Evolutionary conservation across 768 basidiomycete species (phyloP).

Genomic region (Pleurotus tuber-regium): DNA sequence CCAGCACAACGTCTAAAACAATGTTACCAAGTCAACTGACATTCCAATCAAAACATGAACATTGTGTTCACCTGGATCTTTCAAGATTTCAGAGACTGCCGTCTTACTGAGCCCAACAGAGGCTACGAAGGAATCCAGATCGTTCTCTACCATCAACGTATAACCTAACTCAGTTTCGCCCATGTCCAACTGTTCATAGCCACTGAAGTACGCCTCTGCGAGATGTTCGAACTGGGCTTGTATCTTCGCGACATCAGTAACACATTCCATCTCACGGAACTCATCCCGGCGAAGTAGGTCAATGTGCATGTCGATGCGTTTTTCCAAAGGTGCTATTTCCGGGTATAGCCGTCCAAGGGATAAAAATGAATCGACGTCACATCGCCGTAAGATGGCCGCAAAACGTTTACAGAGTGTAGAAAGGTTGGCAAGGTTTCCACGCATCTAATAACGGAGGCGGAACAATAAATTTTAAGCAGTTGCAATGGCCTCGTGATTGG

Average conservation of each 20-base stretch:
- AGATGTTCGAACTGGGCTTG: conserved; percentile 93
- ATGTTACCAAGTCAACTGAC: background rate
- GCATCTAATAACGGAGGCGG: conserved; percentile 50
- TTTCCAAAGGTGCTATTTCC: conserved; percentile 88
- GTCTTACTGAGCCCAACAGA: conserved; percentile 91
- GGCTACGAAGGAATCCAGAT: conserved; percentile 92
- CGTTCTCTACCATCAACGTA: conserved; percentile 79
- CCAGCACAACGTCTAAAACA: conserved; percentile 61
- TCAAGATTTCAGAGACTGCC: conserved; percentile 64
- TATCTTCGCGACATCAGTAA: conserved; percentile 83
- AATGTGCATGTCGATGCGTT: conserved; percentile 89
- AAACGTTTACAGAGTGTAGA: conserved; percentile 89
- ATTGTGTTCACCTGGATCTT: conserved; percentile 66
- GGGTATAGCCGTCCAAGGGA: conserved; percentile 78
- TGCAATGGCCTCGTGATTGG: too few relatives aligned
- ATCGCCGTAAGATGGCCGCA: conserved; percentile 75
- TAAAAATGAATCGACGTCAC: conserved; percentile 84
- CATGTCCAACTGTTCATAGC: conserved; percentile 74
- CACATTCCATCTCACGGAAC: conserved; percentile 93
- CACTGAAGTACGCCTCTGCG: conserved; percentile 80
- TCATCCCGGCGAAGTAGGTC: conserved; percentile 82
- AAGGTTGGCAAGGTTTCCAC: conserved; percentile 77
- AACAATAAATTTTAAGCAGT: too few relatives aligned
- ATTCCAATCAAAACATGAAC: background rate
- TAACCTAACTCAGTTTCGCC: conserved; percentile 89